Base-by-base conservation (phyloP, 2,329 filamentous ascomycete genomes). In the Sordariomycetes sp. region DNA sequence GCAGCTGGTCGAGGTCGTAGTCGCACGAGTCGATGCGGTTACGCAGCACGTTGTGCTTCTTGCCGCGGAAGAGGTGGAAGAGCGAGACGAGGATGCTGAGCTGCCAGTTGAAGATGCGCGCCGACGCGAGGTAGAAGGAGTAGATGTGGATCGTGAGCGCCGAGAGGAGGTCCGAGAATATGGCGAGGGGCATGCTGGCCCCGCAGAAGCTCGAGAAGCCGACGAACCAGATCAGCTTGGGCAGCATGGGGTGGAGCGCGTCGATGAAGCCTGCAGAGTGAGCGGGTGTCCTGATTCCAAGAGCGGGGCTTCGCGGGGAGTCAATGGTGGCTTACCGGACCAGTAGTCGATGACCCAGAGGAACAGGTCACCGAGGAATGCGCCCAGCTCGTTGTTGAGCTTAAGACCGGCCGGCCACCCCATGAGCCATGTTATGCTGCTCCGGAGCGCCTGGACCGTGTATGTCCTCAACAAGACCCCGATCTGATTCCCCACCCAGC, bases 321-420 rank as follows among this genome's bases (percentile, higher is more conserved):
- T 24, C 16, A 20, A 8, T 34, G 75, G 28, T 32, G 8, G 28
- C 82, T 69, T 75, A 89, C 88, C 88, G 59, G 90, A 89, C 94
- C 94, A 99, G 69, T 97, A 95, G 63, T 97, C 92, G 63, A 99
- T 97, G 54, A 99, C 94, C 94, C 94, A 99, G 2, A 97, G 77
- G 68, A 99, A 99, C 3, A 99, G 75, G 67, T 97, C 93, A 62
- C 94, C 94, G 14, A 99, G 80, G 65, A 99, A 99, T n/a, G 83
- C 82, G 2, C 92, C 94, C 46, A 99, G 78, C 71, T 99, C 93
- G 58, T 85, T 92, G 69, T 99, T 99, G 43, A 99, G 81, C 72
- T 99, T 99, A 63, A 99, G 75, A 37, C 94, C 94, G 54, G 91
- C 94, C 10, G 94, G 94, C 85, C 88, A 96, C 58, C 89, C 89